Conservation (phyloP, 176 grass and related monocot genomes). For the Bothriochloa decipiens region DNA sequence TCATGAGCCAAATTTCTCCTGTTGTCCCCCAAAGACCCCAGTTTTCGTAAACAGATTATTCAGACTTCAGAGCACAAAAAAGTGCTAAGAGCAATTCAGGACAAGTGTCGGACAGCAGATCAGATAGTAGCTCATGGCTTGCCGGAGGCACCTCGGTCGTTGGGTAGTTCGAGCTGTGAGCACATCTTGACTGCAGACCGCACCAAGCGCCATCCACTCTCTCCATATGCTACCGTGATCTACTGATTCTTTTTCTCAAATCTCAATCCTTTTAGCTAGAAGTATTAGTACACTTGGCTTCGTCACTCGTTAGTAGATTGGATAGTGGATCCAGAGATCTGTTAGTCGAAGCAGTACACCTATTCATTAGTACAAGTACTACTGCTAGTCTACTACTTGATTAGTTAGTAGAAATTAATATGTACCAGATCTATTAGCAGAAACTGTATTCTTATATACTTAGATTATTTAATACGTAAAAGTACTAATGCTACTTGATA, state of each 20-base stretch:
- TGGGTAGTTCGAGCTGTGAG: not conserved
- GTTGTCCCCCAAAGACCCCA: not conserved
- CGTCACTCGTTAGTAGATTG: not conserved
- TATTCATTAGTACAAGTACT: too few species aligned
- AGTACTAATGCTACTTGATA: not conserved
- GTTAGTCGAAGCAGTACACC: not conserved
- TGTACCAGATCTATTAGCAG: not conserved
- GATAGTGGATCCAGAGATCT: not conserved
- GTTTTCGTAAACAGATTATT: not conserved
- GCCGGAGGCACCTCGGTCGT: not conserved
- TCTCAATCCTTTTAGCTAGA: not conserved
- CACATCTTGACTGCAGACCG: not conserved
- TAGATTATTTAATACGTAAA: not conserved
- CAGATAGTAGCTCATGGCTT: not conserved
- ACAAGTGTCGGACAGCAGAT: not conserved
- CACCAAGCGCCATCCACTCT: not conserved
- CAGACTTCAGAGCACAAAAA: not conserved
- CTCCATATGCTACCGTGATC: not conserved
- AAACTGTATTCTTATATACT: not conserved
- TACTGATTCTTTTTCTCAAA: not conserved
- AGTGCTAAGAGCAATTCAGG: not conserved
- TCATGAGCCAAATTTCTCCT: not conserved
- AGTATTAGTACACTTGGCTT: not conserved
- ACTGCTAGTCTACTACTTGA: not conserved
- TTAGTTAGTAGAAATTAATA: not conserved